Conservation (phyloP, 2,329 filamentous ascomycete genomes). For the Pestalotiopsis sp. region DNA sequence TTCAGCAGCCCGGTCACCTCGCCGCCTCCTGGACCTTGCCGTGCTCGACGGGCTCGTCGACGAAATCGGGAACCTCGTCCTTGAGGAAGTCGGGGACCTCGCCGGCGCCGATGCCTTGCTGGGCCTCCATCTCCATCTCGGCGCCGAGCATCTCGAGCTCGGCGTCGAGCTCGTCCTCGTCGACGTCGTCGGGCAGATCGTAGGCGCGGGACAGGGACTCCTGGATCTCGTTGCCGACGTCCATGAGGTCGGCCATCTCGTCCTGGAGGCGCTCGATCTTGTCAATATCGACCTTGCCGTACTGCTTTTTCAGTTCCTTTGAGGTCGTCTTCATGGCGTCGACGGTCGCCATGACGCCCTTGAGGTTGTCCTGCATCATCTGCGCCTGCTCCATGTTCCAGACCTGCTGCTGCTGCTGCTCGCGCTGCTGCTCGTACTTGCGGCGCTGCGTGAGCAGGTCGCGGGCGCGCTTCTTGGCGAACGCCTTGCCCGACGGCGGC, state of each 20-base stretch:
- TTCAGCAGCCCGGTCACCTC: slow-evolving; percentile 37
- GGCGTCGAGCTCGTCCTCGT: slow-evolving; percentile 94
- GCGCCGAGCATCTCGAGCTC: slow-evolving; percentile 93
- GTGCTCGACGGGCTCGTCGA: slow-evolving; percentile 83
- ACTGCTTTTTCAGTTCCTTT: slow-evolving; percentile 89
- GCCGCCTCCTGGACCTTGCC: slow-evolving; percentile 84
- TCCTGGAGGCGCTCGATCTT: slow-evolving; percentile 98
- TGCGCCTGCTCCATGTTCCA: slow-evolving; percentile 99
- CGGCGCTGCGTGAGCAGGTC: slow-evolving; percentile 71
- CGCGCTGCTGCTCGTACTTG: slow-evolving; percentile 92
- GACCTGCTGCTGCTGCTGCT: slow-evolving; percentile 90
- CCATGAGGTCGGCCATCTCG: slow-evolving; percentile 98
- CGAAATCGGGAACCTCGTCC: slow-evolving; percentile 88
- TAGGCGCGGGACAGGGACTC: slow-evolving; percentile 90
- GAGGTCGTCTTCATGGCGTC: slow-evolving; percentile 97
- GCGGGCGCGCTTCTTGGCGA: slow-evolving; percentile 67
- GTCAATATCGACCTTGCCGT: slow-evolving; percentile 96
- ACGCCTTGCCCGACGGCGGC: slow-evolving; percentile 42
- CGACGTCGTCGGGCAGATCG: slow-evolving; percentile 94
- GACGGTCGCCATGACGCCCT: slow-evolving; percentile 97
- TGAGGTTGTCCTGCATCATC: slow-evolving; percentile 98
- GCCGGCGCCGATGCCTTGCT: slow-evolving; percentile 49
- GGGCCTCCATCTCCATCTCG: slow-evolving; percentile 85
- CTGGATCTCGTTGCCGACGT: slow-evolving; percentile 97
- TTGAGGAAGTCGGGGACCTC: slow-evolving; percentile 84